Percentiles rank a stretch among this genome's conserved stretches.
Conservation (phyloP, 2,329 filamentous ascomycete species). For the Colletotrichum lupini region DNA sequence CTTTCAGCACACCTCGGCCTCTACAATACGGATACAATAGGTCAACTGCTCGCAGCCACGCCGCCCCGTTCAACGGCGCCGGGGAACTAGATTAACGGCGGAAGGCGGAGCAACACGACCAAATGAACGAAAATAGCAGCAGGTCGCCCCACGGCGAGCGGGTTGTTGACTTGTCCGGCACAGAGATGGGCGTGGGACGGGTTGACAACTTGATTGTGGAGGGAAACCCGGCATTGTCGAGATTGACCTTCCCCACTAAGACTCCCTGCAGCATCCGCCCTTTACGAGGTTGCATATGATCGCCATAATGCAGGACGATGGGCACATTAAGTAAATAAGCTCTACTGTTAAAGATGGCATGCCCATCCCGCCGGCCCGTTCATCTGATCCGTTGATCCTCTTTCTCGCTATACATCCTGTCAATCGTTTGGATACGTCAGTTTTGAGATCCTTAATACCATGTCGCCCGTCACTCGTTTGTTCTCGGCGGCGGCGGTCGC, state of each 20-base stretch:
- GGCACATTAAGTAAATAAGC: background rate
- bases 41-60: background rate
- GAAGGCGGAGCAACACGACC: background rate
- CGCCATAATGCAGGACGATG: background rate
- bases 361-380: background rate
- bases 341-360: background rate
- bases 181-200: background rate
- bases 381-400: too few relatives aligned
- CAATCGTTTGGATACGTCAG: background rate
- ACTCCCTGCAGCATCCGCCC: background rate
- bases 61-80: background rate
- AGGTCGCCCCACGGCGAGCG: constrained; percentile 4
- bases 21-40: background rate
- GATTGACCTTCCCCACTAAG: constrained; percentile 18
- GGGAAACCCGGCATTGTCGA: constrained; percentile 14
- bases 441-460: background rate
- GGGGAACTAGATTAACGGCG: background rate
- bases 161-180: constrained; percentile 5
- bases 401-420: background rate
- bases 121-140: constrained; percentile 13
- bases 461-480: constrained; percentile 25
- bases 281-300: constrained; percentile 23
- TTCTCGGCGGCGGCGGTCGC: constrained; percentile 21
- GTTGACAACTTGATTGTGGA: background rate
- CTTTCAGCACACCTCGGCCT: background rate